Evolutionary conservation across 805 yeast species (phyloP), one percentile per base, ranked within the genome.

Genomic region (Ogataea zsoltii): DNA sequence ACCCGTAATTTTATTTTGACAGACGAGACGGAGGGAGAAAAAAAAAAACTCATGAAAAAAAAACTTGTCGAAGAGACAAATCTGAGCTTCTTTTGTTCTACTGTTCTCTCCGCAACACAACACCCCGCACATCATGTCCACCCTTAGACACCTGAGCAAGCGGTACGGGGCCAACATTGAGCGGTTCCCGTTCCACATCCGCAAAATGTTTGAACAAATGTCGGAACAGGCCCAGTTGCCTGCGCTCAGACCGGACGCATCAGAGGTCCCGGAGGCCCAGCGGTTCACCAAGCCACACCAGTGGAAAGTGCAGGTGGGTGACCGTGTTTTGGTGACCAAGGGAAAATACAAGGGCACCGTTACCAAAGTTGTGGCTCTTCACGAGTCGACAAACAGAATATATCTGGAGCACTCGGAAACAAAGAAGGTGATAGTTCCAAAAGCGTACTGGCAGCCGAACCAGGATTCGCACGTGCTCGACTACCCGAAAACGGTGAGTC

Each of bases 271-370:
- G 3, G 62, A 61, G 34, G 58, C 61, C 12, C 61, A 65, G 34
- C 51, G 60, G 43, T 62, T 50, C 49, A 75, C 74, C 54, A 68
- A 70, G 13, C 69, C 77, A 28, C 71, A 72, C 48, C 75, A 84
- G 37, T 76, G 85, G 71, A 82, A 79, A 38, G 81, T 79, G 52
- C 71, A 82, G 37, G 80, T 79, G 17, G 96, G 96, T 16, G 96
- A 88, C 66, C 71, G 84, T 49, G 96, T 87, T 2, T 77, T 88
- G 60, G 73, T 89, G 19, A 71, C 80, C 21, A 75, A 74, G 41
- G 97, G 97, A 15, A 72, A 75, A 38, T 76, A 78, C 58, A 80
- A 79, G 58, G 96, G 96, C n/a, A 81, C 79, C 21, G 74, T 90
- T 12, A 82, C 92, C 7, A 78, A 78, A 44, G 77, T 92, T 10